Conservation (phyloP, 352 stramenopile species). For the Phytophthora pseudosyringae region DNA sequence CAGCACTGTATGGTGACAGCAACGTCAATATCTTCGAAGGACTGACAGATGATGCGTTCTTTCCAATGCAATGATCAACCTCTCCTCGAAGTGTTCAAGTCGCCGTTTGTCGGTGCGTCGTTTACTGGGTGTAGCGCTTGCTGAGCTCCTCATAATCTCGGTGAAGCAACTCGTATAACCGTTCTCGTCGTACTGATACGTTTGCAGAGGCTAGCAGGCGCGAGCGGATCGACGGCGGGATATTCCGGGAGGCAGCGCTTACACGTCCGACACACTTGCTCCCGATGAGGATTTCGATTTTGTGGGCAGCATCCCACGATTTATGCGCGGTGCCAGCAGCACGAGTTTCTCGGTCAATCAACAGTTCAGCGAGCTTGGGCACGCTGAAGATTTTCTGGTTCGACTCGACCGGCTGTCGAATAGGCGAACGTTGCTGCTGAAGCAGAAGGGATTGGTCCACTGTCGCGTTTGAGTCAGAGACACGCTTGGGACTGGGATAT, state of each 20-base stretch:
- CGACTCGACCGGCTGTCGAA: constrained; percentile 3
- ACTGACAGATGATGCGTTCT: constrained; percentile 75
- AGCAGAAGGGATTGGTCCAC: neutral
- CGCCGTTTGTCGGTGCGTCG: constrained; percentile 27
- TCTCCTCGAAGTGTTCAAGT: constrained; percentile 33
- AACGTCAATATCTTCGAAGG: constrained; percentile 80
- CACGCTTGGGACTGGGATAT: constrained; percentile 7
- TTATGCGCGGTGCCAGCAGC: constrained; percentile 33
- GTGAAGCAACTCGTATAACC: constrained; percentile 57
- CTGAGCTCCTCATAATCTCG: constrained; percentile 53
- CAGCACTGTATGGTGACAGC: constrained; percentile 54
- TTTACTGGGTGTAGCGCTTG: constrained; percentile 37
- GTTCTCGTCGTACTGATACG: constrained; percentile 57
- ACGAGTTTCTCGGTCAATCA: constrained; percentile 64
- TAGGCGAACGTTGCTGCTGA: constrained; percentile 21
- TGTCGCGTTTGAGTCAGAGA: neutral
- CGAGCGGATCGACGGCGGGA: constrained; percentile 56
- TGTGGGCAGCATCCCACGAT: constrained; percentile 58
- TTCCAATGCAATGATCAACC: constrained; percentile 68
- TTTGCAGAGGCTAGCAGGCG: constrained; percentile 52
- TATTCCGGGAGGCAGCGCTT: constrained; percentile 52
- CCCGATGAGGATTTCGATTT: constrained; percentile 75
- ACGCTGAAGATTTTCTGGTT: constrained; percentile 23
- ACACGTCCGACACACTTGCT: constrained; percentile 60
- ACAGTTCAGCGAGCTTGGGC: constrained; percentile 41